Evolutionary conservation across 2,329 filamentous ascomycete genomes (phyloP).

Genomic region (Penicillium sp.): DNA sequence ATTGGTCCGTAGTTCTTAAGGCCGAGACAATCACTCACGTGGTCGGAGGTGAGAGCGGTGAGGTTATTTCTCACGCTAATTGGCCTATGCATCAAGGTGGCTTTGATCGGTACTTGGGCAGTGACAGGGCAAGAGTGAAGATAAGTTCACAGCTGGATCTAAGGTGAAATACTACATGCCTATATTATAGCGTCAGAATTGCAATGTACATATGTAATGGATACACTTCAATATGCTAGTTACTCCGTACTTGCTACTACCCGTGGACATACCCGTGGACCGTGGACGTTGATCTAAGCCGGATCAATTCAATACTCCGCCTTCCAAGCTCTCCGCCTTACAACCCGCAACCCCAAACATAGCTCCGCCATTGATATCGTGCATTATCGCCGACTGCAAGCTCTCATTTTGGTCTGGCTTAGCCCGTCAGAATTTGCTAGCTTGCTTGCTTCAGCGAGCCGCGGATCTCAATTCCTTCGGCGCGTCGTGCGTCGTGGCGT

Average conservation of each 20-base stretch:
- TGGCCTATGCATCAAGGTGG: neutral
- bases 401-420: constrained; percentile 6
- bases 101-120: neutral
- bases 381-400: constrained; percentile 6
- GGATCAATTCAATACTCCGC: constrained; percentile 25
- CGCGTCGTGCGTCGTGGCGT: constrained; percentile 15
- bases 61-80: neutral
- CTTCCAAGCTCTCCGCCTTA: constrained; percentile 31
- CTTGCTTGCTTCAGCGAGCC: neutral
- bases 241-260: neutral
- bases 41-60: neutral
- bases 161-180: no score
- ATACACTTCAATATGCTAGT: no score
- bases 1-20: constrained; percentile 25
- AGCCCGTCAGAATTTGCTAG: neutral
- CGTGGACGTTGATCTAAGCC: constrained; percentile 2
- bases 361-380: constrained; percentile 18
- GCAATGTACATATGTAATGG: no score
- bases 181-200: no score
- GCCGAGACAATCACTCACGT: neutral
- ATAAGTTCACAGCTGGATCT: no score
- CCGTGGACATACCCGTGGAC: no score
- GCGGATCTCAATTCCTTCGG: constrained; percentile 7
- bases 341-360: constrained; percentile 30
- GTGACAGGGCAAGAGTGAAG: neutral